Base-by-base conservation (phyloP, 768 basidiomycete genomes). In the Boletus barrowsii region DNA sequence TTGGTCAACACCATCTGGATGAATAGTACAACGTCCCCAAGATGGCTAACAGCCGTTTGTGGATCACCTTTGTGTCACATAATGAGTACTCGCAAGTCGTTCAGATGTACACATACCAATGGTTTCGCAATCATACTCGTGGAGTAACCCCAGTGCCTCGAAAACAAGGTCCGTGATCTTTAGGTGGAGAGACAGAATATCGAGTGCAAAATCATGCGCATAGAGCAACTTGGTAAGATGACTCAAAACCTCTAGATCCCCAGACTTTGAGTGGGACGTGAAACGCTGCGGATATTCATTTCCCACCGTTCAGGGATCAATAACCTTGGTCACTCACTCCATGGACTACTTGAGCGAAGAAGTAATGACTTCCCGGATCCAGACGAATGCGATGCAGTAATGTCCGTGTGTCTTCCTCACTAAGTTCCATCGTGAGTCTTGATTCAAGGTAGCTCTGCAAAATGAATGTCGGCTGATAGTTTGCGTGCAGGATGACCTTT, bases 21-120 rank as follows among this genome's bases (percentile, higher is more conserved):
- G 62, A 92, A 90, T 36, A 92, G 64, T 15, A 91, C 86, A n/a
- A 92, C 79, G 57, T 90, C 81, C 4, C 90, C 90, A 2, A 91
- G 73, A 66, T 89, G 86, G 55, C 80, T 83, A 37, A 91, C 80
- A 5, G 90, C 90, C 17, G 85, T 87, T 68, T 91, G 90, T 17
- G 90, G 90, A 68, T 92, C 90, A 44, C 90, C 90, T 92, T 57
- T 51, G 18, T 17, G 36, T 36, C 54, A 36, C 11, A 37, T 35
- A 48, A 30, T 37, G 36, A 43, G 10, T 37, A 46, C 43, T 26
- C 33, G 24, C 26, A n/a, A 15, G 17, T 41, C 29, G 10, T 41
- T 39, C 14, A 39, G 30, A 20, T 55, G 59, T 32, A 36, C 52
- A 74, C 85, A 24, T 66, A 87, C 90, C 90, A 32, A 92, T 85